Conservation (phyloP, 1,139 yeast genomes). For the Blastobotrys persicus region DNA sequence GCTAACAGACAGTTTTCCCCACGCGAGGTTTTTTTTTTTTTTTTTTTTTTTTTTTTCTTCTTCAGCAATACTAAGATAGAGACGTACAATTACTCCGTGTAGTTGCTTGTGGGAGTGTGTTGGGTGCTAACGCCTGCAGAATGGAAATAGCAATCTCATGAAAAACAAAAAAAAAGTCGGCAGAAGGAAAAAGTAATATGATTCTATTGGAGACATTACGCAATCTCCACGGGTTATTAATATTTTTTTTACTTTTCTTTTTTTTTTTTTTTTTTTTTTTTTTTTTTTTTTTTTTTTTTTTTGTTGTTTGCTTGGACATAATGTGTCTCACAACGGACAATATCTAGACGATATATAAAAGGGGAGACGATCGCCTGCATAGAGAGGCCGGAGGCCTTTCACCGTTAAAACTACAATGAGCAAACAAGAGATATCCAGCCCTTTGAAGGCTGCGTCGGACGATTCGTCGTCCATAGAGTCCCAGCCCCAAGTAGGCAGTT, state of each 20-base stretch:
- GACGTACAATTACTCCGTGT: no score
- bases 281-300: no score
- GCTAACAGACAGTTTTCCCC: background rate
- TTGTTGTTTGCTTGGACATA: no score
- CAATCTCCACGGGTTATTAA: background rate
- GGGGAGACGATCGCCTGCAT: background rate
- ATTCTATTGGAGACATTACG: no score
- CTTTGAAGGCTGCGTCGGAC: background rate
- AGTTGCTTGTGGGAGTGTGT: no score
- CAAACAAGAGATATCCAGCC: conserved; percentile 1
- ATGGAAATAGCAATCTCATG: no score
- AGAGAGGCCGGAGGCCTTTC: background rate
- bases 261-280: no score
- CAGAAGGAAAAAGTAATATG: no score
- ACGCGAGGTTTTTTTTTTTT: background rate
- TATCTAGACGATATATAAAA: background rate
- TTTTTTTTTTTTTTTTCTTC: background rate
- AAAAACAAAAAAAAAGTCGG: no score
- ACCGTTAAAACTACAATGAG: background rate
- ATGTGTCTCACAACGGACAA: no score
- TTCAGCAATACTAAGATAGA: background rate
- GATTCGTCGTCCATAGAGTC: conserved; percentile 2
- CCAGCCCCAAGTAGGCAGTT: conserved; percentile 21
- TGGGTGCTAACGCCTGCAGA: no score
- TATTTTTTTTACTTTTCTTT: background rate